phyloP scores from a whole-genome alignment of 1,139 yeast species.

The Sugiyamaella pinicola region DNA sequence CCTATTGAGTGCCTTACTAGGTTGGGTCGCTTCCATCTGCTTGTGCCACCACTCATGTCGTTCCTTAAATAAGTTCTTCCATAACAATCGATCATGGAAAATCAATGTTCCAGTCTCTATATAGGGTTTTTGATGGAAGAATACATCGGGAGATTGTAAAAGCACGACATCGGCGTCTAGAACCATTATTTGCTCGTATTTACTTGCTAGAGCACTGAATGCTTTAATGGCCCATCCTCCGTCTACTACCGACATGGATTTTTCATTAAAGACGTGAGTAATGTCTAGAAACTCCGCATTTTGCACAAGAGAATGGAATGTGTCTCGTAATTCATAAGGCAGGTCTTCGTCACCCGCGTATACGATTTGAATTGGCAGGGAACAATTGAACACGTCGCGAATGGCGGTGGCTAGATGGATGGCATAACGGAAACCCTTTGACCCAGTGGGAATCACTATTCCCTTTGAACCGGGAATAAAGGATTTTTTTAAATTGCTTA shows the following conservation, averaged over 20 bases:
- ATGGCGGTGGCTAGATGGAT: slow-evolving; percentile 6
- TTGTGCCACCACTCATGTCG: slow-evolving; percentile 7
- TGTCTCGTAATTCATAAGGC: slow-evolving; percentile 5
- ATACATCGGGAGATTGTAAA: slow-evolving; percentile 15
- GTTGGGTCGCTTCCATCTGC: slow-evolving; percentile 10
- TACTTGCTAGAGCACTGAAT: slow-evolving; percentile 11
- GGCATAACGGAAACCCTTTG: not conserved
- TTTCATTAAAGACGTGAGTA: slow-evolving; percentile 4
- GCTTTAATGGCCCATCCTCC: slow-evolving; percentile 20
- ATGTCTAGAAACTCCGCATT: slow-evolving; percentile 8
- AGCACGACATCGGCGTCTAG: slow-evolving; percentile 18
- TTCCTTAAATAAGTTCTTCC: slow-evolving; percentile 2
- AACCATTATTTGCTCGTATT: slow-evolving; percentile 7
- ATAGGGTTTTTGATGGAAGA: slow-evolving; percentile 8
- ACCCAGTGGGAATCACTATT: slow-evolving; percentile 9
- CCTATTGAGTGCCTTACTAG: slow-evolving; percentile 7
- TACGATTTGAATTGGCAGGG: slow-evolving; percentile 13
- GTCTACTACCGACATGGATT: slow-evolving; percentile 2
- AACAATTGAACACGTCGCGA: slow-evolving; percentile 11
- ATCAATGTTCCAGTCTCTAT: slow-evolving; percentile 15
- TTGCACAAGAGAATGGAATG: not conserved
- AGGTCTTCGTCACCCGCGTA: slow-evolving; percentile 17
- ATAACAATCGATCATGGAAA: slow-evolving; percentile 16
- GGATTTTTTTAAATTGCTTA: slow-evolving; percentile 4
- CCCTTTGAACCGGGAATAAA: slow-evolving; percentile 16